phyloP scores from a whole-genome alignment of 1,284 basidiomycete genomes.

The Ceratobasidium sp. region DNA sequence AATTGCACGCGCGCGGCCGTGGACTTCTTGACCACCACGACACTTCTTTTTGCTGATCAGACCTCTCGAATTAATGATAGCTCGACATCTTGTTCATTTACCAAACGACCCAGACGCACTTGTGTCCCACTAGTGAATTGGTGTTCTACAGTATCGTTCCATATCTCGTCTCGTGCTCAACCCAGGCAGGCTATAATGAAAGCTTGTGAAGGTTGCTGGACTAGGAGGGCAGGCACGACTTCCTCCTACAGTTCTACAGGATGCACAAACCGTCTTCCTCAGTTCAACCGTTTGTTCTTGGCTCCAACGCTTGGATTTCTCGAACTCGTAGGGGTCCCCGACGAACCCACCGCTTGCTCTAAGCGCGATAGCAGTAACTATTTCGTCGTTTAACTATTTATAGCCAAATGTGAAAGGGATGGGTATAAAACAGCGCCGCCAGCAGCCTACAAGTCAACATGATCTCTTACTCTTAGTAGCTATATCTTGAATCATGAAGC shows the following conservation, averaged over 20 bases:
- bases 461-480: background rate
- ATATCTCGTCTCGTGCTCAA: too few species aligned
- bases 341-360: conserved; percentile 13
- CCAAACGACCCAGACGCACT: too few species aligned
- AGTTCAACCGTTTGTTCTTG: background rate
- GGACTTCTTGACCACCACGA: too few species aligned
- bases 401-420: background rate
- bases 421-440: background rate
- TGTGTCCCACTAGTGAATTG: too few species aligned
- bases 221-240: too few species aligned
- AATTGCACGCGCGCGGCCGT: too few species aligned
- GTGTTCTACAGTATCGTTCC: too few species aligned
- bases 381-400: background rate
- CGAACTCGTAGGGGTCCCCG: background rate
- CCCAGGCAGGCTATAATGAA: too few species aligned
- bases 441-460: background rate
- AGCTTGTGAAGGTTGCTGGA: too few species aligned
- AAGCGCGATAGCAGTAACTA: background rate
- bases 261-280: background rate
- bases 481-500: conserved; percentile 2
- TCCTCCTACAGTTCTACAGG: background rate
- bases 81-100: too few species aligned
- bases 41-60: too few species aligned
- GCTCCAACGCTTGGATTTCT: conserved; percentile 7
- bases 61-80: too few species aligned